A percentile compares a stretch with the other conserved stretches of the same genome.
phyloP scores from a whole-genome alignment of 495 filamentous ascomycete genomes.

The Trichoderma asperelloides region DNA sequence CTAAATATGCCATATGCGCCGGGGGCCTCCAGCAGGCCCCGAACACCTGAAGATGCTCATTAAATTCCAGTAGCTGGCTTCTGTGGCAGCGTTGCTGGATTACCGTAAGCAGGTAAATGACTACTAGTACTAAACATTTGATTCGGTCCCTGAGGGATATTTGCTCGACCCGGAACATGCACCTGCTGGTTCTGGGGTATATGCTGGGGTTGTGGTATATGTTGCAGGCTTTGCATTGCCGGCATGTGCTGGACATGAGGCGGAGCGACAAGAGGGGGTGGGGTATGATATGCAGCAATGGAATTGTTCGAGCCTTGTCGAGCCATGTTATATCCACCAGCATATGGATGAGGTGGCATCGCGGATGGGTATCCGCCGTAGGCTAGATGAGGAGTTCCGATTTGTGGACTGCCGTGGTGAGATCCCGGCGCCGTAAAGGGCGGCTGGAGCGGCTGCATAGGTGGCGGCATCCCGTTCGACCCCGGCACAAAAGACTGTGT shows the following conservation, averaged over 20 bases:
- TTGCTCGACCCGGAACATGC: slow-evolving; percentile 29
- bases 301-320: slow-evolving; percentile 46
- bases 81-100: slow-evolving; percentile 46
- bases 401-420: slow-evolving; percentile 38
- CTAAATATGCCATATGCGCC: not conserved
- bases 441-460: slow-evolving; percentile 26
- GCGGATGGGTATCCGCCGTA: slow-evolving; percentile 31
- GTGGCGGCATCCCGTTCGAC: slow-evolving; percentile 31
- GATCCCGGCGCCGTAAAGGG: slow-evolving; percentile 26
- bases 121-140: slow-evolving; percentile 18
- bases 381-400: slow-evolving; percentile 33
- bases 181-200: slow-evolving; percentile 26
- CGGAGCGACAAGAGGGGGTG: slow-evolving; percentile 6
- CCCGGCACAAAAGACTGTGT: slow-evolving; percentile 80
- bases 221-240: slow-evolving; percentile 3
- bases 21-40: not conserved
- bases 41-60: slow-evolving; percentile 16
- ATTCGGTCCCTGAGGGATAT: slow-evolving; percentile 22
- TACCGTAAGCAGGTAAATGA: slow-evolving; percentile 47
- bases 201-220: slow-evolving; percentile 18
- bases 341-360: slow-evolving; percentile 29
- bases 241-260: slow-evolving; percentile 3
- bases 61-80: slow-evolving; percentile 41
- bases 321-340: slow-evolving; percentile 40
- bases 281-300: slow-evolving; percentile 35